Evolutionary conservation across 2,329 filamentous ascomycete species (phyloP).

Genomic region (Ophiostoma piceae): DNA sequence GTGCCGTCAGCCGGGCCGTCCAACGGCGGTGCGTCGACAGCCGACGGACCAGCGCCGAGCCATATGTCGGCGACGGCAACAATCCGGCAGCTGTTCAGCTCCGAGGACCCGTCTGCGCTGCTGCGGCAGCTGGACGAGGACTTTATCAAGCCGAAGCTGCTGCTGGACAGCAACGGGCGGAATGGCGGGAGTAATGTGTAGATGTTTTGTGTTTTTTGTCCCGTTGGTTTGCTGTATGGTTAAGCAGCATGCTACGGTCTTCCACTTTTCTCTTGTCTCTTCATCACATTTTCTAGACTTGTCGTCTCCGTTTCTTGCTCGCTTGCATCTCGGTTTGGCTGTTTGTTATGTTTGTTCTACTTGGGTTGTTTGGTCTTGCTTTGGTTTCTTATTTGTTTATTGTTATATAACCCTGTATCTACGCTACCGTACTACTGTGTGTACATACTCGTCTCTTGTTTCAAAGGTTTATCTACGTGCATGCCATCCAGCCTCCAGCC

Average conservation of each 20-base stretch:
- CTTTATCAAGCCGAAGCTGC: constrained; percentile 31
- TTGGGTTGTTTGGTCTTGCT: no score
- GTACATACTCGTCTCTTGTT: constrained; percentile 8
- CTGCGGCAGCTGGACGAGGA: constrained; percentile 89
- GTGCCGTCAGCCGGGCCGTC: constrained; percentile 30
- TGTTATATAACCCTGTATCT: not conserved
- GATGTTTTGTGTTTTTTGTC: constrained; percentile 11
- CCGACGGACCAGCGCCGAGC: no score
- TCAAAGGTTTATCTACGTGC: not conserved
- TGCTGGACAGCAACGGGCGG: constrained; percentile 30
- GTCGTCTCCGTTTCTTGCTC: not conserved
- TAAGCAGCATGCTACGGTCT: not conserved
- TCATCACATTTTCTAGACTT: not conserved
- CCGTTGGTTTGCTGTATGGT: not conserved
- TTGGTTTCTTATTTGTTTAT: not conserved
- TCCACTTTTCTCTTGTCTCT: not conserved
- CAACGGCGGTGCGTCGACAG: constrained; percentile 23
- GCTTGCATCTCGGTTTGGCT: not conserved
- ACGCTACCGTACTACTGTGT: not conserved
- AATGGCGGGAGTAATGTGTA: constrained; percentile 25
- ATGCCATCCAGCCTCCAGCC: not conserved
- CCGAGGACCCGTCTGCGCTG: constrained; percentile 82
- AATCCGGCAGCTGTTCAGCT: constrained; percentile 73
- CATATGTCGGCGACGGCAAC: constrained; percentile 68
- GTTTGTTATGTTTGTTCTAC: not conserved